Base-by-base conservation (phyloP, 441 rosid species). In the Theobroma grandiflorum region DNA sequence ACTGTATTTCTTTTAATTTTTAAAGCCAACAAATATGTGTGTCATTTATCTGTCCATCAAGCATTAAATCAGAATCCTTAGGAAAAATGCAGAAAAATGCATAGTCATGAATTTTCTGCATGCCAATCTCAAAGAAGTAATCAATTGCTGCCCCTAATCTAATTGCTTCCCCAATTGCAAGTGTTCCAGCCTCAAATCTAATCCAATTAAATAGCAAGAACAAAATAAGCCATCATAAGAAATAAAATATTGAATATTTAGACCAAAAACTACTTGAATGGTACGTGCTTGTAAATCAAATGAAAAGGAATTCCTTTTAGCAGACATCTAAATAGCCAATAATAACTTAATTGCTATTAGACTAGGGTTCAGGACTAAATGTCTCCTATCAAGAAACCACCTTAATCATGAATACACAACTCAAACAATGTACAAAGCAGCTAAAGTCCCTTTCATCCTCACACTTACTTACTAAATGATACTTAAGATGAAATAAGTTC, bases 151-250 rank as follows among this genome's bases (percentile, higher is more conserved):
- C 94, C 81, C 95, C 97, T 74, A 89, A 80, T 72, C 93, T 95
- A 78, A 90, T 88, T 14, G 92, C 91, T 83, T 92, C 94, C 47
- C 94, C 97, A 38, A 89, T 91, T 75, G 93, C 95, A 59, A 94
- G 97, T 80, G 99, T 96, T 84, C 98, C 99, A 77, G 99, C 99
- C 87, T 94, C 99, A 81, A 96, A 96, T 87, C 99, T 96, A 79
- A 76, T 73, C 84, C 77, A 68, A 16, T 43, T 14, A 47, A 72
- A 75, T 20, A 72, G 64, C 47, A 79, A 72, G 79, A 71, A 53
- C 67, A 59, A 31, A 75, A 61, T 16, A 58, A 57, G 49, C 20
- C 47, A 35, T 22, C 45, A 63, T 57, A 74, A 12, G 62, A 65
- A 75, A 33, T 9, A 72, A 49, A 53, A 81, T 63, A 49, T 3